phyloP scores from a whole-genome alignment of 306 rosid species.

The Gillenia trifoliata region DNA sequence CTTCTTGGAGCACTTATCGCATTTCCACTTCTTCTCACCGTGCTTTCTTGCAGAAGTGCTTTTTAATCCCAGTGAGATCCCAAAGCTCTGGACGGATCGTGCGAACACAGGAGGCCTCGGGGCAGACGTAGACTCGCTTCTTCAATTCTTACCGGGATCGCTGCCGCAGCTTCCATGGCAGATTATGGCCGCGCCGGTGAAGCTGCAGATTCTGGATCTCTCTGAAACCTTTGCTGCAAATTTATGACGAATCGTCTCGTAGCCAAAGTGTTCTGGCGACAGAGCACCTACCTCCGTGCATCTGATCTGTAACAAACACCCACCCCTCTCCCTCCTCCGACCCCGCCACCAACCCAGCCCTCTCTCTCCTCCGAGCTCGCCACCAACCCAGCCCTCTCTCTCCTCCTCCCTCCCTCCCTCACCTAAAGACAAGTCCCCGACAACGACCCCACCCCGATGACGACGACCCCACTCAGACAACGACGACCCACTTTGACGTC shows the following conservation, averaged over 20 bases:
- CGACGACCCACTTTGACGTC: no score
- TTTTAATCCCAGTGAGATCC: constrained; percentile 93
- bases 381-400: no score
- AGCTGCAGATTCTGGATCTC: constrained; percentile 98
- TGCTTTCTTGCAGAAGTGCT: constrained; percentile 92
- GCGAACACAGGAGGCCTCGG: constrained; percentile 80
- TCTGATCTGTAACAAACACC: constrained; percentile 56
- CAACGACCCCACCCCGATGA: no score
- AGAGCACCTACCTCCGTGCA: constrained; percentile 88
- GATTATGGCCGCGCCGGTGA: constrained; percentile 82
- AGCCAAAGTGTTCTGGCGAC: constrained; percentile 81
- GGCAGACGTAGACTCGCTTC: constrained; percentile 90
- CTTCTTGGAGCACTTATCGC: constrained; percentile 87
- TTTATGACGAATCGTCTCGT: constrained; percentile 85
- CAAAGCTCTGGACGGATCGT: constrained; percentile 81
- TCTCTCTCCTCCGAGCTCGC: no score
- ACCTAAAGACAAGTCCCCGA: no score
- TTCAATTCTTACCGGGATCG: constrained; percentile 72
- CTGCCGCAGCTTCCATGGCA: constrained; percentile 91
- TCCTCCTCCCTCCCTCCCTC: no score
- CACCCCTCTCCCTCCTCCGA: no score
- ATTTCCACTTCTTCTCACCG: constrained; percentile 98
- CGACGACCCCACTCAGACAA: no score
- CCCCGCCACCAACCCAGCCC: no score
- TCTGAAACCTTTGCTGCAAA: constrained; percentile 94